Base-by-base conservation (phyloP, 2,329 filamentous ascomycete species). In the Bipolaris cookei region DNA sequence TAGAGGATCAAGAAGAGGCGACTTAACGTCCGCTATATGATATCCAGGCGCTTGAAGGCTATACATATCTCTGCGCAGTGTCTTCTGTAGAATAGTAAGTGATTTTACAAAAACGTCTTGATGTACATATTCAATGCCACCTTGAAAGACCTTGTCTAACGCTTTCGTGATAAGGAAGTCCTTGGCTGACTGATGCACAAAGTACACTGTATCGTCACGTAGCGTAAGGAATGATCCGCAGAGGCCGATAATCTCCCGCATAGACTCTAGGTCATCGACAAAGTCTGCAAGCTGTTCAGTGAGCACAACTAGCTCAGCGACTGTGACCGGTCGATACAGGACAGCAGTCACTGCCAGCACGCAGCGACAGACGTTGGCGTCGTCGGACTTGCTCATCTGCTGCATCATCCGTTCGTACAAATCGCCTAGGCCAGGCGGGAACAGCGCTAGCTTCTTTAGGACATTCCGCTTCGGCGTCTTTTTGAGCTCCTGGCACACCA, bases 101-200 rank as follows among this genome's bases (percentile, higher is more conserved):
- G 34, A 48, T 6, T 34, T 39, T 3, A 13, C 20, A 13, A 48
- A 48, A 14, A 48, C 18, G 3, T 20, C 23, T 11, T 39, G 20
- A 28, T 48, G 20, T 8, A 28, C n/a, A 16, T 5, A 21, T 18
- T 42, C 42, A 20, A 45, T 14, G 34, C 75, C 71, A 7, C 14
- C 16, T 23, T 1, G 30, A 45, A 52, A 52, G 21, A 30, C 34
- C 2, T 39, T 16, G 2, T 21, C 10, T 14, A 3, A 30, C 5
- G 41, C 30, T 7, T 45, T 52, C 21, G 64, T 34, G 6, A 59
- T 20, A 0, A 83, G 54, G 58, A 70, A 79, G 14, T 82, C 79
- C 57, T 80, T 78, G 0, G 78, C 80, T 0, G 79, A 81, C 52
- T 79, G 74, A 56, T 82, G 78, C 1, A 81, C 69, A 57, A 80